Percentiles rank a stretch among this genome's conserved stretches.
Evolutionary conservation across 2,329 filamentous ascomycete species (phyloP).

Genomic region (Hirsutella rhossiliensis): DNA sequence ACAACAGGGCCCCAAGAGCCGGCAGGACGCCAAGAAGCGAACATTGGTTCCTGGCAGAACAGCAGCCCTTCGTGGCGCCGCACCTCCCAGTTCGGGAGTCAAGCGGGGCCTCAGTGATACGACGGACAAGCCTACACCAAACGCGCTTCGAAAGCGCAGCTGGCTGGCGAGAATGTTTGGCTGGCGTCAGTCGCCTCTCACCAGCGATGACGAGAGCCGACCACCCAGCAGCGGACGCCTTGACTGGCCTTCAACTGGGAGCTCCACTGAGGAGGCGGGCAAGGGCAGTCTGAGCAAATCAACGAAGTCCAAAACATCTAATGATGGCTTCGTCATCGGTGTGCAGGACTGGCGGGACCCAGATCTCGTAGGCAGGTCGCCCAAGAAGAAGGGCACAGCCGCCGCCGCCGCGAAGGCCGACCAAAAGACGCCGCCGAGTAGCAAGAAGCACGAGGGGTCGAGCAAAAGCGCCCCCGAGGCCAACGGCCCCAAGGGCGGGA

Average conservation of each 20-base stretch:
- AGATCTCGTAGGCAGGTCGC: constrained; percentile 29
- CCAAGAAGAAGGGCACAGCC: constrained; percentile 5
- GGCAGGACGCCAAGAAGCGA: constrained; percentile 20
- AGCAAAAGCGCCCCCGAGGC: constrained; percentile 2
- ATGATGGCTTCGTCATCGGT: constrained; percentile 60
- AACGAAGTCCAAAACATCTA: constrained; percentile 7
- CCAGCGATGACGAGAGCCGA: constrained; percentile 40
- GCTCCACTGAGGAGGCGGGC: constrained; percentile 48
- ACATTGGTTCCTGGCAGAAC: constrained; percentile 17
- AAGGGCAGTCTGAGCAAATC: constrained; percentile 18
- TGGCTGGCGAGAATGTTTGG: constrained; percentile 35
- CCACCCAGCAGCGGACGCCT: constrained; percentile 62
- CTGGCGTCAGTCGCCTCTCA: constrained; percentile 16
- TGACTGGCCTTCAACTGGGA: constrained; percentile 59
- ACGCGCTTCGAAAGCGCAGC: constrained; percentile 13
- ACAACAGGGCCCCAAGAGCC: constrained; percentile 31
- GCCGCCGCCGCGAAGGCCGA: not conserved
- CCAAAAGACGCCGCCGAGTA: not conserved
- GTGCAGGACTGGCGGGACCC: constrained; percentile 80
- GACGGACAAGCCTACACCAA: constrained; percentile 6
- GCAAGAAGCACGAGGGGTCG: constrained; percentile 1
- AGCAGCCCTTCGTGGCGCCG: constrained; percentile 5
- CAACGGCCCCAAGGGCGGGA: constrained; percentile 45
- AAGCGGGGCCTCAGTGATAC: constrained; percentile 15
- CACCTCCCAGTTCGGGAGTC: constrained; percentile 10